phyloP scores from a whole-genome alignment of 257 asterid genomes.

The Capsicum rhomboideum region DNA sequence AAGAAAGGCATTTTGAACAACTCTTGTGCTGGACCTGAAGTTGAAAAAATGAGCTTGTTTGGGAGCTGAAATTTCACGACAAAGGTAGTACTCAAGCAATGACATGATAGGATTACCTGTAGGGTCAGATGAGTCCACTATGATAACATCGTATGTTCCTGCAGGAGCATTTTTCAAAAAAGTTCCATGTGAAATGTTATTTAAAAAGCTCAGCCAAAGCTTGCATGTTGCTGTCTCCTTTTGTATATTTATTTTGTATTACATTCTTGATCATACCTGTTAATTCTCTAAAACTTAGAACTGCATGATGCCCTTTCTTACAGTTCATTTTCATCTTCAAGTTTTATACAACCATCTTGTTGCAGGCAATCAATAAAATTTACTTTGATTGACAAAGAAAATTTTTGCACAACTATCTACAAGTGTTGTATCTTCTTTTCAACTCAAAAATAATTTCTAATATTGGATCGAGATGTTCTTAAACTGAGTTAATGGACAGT shows the following conservation, averaged over 20 bases:
- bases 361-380: neutral
- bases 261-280: neutral
- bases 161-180: conserved; percentile 77
- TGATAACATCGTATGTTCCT: conserved; percentile 89
- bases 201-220: neutral
- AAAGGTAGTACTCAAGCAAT: neutral
- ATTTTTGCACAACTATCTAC: neutral
- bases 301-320: neutral
- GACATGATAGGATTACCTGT: no score
- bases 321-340: neutral
- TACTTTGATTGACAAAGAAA: neutral
- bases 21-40: conserved; percentile 91
- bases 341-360: neutral
- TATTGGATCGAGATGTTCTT: no score
- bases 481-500: neutral
- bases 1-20: conserved; percentile 95
- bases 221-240: neutral
- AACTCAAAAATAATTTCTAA: neutral
- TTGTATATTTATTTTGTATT: neutral
- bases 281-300: neutral
- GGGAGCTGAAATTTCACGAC: neutral
- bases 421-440: neutral
- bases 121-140: conserved; percentile 98
- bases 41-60: neutral
- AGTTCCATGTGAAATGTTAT: neutral